Percentiles rank a stretch among this genome's conserved stretches.
These are phyloP conservation scores for Barnettozyma californica DNA, from an alignment of 805 yeast genomes.

Conservation along the genomic window DNA sequence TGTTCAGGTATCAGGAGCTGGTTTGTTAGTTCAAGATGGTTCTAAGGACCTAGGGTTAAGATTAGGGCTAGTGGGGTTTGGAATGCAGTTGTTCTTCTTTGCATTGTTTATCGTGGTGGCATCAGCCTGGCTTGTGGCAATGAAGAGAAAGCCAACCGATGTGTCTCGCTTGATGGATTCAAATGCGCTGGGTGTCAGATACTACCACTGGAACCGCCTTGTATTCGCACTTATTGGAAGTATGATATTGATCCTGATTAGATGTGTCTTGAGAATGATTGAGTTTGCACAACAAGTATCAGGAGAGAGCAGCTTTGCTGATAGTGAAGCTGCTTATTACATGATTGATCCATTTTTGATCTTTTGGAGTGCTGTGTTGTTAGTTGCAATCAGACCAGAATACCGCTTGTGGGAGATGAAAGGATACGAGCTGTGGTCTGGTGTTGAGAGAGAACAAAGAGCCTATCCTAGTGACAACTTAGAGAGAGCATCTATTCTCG, in stretches of 20 bases:
- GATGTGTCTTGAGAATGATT: constrained; percentile 5
- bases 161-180: background rate
- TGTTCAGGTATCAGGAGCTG: background rate
- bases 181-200: background rate
- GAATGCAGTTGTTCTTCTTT: background rate
- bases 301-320: background rate
- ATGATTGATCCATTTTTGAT: constrained; percentile 2
- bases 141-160: background rate
- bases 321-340: constrained; percentile 2
- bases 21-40: background rate
- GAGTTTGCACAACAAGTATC: background rate
- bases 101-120: background rate
- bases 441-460: too few relatives aligned
- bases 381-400: background rate
- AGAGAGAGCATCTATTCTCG: too few relatives aligned
- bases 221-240: background rate
- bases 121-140: background rate
- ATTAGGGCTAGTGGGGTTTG: background rate
- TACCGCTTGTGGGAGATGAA: constrained; percentile 4
- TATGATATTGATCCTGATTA: constrained; percentile 1
- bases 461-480: too few relatives aligned
- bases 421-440: background rate
- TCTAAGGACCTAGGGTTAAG: background rate
- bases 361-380: background rate
- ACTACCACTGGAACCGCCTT: background rate